Percentiles rank a stretch among this genome's conserved stretches.
phyloP scores from a whole-genome alignment of 2,329 filamentous ascomycete genomes.

The Fusarium mangiferae region DNA sequence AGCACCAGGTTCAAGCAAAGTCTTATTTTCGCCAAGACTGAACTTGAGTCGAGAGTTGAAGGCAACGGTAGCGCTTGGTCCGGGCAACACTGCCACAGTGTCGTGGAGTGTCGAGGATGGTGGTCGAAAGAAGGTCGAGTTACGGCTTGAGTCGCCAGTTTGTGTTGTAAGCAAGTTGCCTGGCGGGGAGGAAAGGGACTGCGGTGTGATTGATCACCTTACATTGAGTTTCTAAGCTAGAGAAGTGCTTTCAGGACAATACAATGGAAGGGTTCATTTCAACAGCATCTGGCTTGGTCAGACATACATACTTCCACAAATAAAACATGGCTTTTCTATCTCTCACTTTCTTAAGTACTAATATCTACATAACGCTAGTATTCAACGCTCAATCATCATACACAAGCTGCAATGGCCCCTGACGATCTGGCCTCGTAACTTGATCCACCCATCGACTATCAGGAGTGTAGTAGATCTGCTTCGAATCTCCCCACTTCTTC shows the following conservation, averaged over 20 bases:
- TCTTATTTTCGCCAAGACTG: neutral
- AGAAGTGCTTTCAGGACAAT: neutral
- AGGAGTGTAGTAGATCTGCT: neutral
- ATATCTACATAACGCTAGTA: no score
- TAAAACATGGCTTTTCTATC: no score
- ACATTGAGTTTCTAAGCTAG: neutral
- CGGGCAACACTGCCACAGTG: neutral
- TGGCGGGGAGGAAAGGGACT: neutral
- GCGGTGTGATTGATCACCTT: neutral
- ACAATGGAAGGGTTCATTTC: no score
- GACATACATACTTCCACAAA: no score
- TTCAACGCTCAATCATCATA: neutral
- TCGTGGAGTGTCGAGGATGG: neutral
- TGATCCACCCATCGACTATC: neutral
- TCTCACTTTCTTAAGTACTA: no score
- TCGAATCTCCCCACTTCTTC: accelerated
- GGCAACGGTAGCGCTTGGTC: neutral
- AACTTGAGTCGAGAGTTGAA: neutral
- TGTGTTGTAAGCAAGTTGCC: neutral
- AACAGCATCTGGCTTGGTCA: no score
- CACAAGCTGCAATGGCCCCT: neutral
- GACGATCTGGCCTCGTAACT: neutral
- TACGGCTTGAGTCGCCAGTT: neutral
- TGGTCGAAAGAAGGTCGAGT: neutral
- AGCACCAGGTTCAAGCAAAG: neutral